Conservation (phyloP, 1,139 yeast species). For the Meyerozyma carpophila region DNA sequence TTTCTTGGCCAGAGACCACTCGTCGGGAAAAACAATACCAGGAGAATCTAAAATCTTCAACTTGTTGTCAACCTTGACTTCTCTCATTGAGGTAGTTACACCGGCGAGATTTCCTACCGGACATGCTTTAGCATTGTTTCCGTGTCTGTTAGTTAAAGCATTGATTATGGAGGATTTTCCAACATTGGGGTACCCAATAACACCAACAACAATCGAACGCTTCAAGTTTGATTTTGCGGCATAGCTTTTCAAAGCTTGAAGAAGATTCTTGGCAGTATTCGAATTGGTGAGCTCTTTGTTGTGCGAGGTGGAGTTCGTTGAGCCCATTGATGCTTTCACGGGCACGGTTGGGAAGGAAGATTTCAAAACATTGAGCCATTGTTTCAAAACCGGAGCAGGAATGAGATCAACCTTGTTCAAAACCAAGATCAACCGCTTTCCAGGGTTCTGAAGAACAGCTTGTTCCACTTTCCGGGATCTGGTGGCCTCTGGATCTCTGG, state of each 20-base stretch:
- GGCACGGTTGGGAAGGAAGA: conserved; percentile 91
- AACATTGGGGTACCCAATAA: conserved; percentile 88
- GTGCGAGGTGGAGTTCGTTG: conserved; percentile 60
- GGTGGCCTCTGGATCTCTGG: conserved; percentile 95
- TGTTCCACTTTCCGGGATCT: conserved; percentile 89
- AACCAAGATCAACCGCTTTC: conserved; percentile 79
- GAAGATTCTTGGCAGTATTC: conserved; percentile 66
- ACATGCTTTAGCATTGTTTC: conserved; percentile 64
- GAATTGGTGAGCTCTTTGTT: conserved; percentile 73
- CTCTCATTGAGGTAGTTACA: conserved; percentile 86
- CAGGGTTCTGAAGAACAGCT: conserved; percentile 70
- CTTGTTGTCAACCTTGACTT: conserved; percentile 87
- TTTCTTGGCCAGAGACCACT: conserved; percentile 39
- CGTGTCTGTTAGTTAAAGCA: conserved; percentile 80
- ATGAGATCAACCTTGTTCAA: conserved; percentile 90
- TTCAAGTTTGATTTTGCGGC: conserved; percentile 81
- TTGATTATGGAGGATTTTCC: conserved; percentile 96
- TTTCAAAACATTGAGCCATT: conserved; percentile 79
- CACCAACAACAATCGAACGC: conserved; percentile 92
- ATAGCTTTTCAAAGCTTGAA: conserved; percentile 80
- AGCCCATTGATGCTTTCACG: conserved; percentile 54
- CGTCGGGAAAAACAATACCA: conserved; percentile 92
- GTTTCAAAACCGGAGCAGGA: conserved; percentile 75
- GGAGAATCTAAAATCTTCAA: conserved; percentile 91
- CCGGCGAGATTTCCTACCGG: conserved; percentile 99